Base-by-base conservation (phyloP, 176 grass and related monocot genomes). In the Poa annua region DNA sequence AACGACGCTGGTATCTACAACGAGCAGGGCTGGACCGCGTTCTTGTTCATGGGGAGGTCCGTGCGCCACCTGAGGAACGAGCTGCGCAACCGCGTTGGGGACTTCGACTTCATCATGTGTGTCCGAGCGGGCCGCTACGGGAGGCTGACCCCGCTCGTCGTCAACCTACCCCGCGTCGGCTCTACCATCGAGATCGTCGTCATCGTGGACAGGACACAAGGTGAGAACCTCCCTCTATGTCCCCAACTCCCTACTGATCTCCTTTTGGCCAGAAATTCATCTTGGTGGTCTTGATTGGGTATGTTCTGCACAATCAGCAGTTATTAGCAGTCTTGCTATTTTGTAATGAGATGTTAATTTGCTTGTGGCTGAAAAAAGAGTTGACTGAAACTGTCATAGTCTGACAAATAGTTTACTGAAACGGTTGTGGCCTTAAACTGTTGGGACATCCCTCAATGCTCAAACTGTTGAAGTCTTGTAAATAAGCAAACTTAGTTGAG, bases 71-170 rank as follows among this genome's bases (percentile, higher is more conserved):
- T 60, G 36, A 42, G 75, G 76, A 45, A 3, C 55, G 36, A 45
- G 21, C 55, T 78, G 36, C 21, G 8, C 0, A 2, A 5, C 5
- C 21, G 36, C 15, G 3, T 78, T 32, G 74, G 19, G 34, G 16
- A 4, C 34, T 5, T 4, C 41, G 1, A 1, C 78, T 19, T 66
- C 35, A 26, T 5, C 53, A 12, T 87, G 61, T 82, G 63, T 17
- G 63, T 81, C 9, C 52, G 44, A 33, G 50, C 62, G 3, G 85
- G 85, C 63, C n/a, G 4, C 62, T 48, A 12, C 12, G 85, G 79
- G 44, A 64, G 52, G 62, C 52, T 42, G 41, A 42, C 41, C 41
- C 41, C 41, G 7, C 41, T 42, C 41, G 41, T 8, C 41, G 41
- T 42, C 41, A 10, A 42, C 41, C 41, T 42, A 9, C 41, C 41